phyloP scores from a whole-genome alignment of 257 asterid species.

The Rehmannia glutinosa region DNA sequence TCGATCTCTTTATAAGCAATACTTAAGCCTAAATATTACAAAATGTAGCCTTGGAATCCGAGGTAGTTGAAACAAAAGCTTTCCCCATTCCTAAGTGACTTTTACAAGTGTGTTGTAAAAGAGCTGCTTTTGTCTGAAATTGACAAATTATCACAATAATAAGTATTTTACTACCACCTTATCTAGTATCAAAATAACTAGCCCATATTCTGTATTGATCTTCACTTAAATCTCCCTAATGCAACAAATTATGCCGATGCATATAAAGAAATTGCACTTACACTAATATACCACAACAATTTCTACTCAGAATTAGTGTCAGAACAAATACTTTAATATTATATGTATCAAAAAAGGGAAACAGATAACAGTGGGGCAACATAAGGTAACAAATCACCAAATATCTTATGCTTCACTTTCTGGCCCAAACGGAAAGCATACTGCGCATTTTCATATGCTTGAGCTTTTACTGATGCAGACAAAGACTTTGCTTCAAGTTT shows the following conservation, averaged over 20 bases:
- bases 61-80: too few species aligned
- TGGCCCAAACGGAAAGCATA: conserved; percentile 91
- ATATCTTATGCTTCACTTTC: conserved; percentile 78
- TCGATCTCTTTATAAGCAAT: background rate
- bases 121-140: too few species aligned
- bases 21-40: too few species aligned
- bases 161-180: too few species aligned
- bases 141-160: too few species aligned
- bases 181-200: too few species aligned
- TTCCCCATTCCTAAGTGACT: too few species aligned
- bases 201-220: too few species aligned
- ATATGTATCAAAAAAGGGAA: background rate
- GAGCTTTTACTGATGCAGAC: conserved; percentile 76
- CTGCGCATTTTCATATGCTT: conserved; percentile 69
- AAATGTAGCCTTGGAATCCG: too few species aligned
- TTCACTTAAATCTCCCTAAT: conserved; percentile 2
- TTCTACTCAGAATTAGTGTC: too few species aligned
- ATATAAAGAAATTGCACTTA: background rate
- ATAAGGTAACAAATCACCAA: conserved; percentile 47
- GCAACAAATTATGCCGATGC: background rate
- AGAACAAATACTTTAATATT: background rate
- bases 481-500: conserved; percentile 89
- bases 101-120: too few species aligned
- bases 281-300: too few species aligned
- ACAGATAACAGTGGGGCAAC: background rate